Base-by-base conservation (phyloP, 805 yeast genomes). In the Cyberlindnera mrakii region DNA sequence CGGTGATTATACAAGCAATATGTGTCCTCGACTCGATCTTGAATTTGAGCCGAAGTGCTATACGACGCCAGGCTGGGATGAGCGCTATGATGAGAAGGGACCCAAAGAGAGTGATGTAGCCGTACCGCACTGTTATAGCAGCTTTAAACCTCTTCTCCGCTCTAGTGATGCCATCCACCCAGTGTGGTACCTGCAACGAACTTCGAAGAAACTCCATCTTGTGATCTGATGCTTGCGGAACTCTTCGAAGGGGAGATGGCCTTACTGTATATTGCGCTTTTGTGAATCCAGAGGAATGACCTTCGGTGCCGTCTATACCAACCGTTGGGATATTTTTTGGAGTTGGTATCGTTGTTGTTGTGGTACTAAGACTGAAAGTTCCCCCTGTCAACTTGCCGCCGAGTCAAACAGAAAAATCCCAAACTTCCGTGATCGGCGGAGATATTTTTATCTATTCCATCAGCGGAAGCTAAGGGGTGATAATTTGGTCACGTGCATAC, bases 51-150 rank as follows among this genome's bases (percentile, higher is more conserved):
- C 33, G 18, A 5, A 14, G 40, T 5, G 40, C 15, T 8, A 31
- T 4, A 14, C 33, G 34, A 7, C 40, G 62, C 65, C 65, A 63
- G 7, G 63, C 33, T 0, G 80, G 80, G 9, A 72, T 39, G 3
- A 64, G 31, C 2, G 67, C 8, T 9, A 73, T 49, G 31, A 74
- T 49, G 2, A 66, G n/a, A 1, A 66, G 27, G 3, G 76, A 61
- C 4, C 64, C 54, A 1, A 49, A 39, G 14, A 75, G 56, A 0
- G 78, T 65, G 35, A 56, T 47, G 25, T 61, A 59, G 1, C 77
- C 77, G 53, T 69, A 67, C 42, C 53, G 48, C 25, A 54, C 34
- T 1, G 71, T 66, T 14, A 60, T 41, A 1, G 20, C 19, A 7
- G 46, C 50, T 30, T 75, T 48, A 8, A 62, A 46, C 3, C 40